phyloP scores from a whole-genome alignment of 2,329 filamentous ascomycete genomes.

The Mycosphaerella sp. region DNA sequence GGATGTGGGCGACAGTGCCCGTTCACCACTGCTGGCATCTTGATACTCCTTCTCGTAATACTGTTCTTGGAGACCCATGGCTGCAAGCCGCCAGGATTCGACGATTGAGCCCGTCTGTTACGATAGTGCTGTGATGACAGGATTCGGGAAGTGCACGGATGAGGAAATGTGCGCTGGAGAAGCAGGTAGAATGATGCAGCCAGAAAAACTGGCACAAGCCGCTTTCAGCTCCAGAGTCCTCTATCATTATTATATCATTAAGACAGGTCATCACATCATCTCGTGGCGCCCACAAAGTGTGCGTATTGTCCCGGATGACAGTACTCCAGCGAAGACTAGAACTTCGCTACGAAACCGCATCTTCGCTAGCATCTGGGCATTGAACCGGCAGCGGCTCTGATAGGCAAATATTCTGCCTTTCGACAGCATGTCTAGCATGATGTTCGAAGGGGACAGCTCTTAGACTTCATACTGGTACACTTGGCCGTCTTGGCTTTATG shows the following conservation, averaged over 20 bases:
- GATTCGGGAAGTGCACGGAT: too few species aligned
- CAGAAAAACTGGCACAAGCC: background rate
- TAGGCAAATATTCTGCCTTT: background rate
- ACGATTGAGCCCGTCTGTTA: background rate
- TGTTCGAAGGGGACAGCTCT: background rate
- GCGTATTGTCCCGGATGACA: background rate
- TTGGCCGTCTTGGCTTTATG: background rate
- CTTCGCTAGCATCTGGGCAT: background rate
- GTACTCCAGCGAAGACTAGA: background rate
- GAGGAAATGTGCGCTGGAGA: too few species aligned
- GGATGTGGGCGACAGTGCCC: background rate
- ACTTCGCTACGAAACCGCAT: background rate
- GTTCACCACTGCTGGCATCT: conserved; percentile 2
- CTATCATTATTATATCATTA: background rate
- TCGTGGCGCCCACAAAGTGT: conserved; percentile 1
- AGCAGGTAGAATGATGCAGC: background rate
- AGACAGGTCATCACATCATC: conserved; percentile 8
- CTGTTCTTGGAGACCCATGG: background rate
- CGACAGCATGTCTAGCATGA: background rate
- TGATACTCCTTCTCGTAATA: background rate
- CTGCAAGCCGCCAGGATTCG: background rate
- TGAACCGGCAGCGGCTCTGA: background rate
- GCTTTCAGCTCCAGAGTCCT: background rate
- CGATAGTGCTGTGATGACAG: too few species aligned
- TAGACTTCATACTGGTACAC: background rate